Evolutionary conservation across 192 early-diverging fungal genomes (phyloP), one percentile per base, ranked within the genome.

Genomic region (Mortierella hygrophila): DNA sequence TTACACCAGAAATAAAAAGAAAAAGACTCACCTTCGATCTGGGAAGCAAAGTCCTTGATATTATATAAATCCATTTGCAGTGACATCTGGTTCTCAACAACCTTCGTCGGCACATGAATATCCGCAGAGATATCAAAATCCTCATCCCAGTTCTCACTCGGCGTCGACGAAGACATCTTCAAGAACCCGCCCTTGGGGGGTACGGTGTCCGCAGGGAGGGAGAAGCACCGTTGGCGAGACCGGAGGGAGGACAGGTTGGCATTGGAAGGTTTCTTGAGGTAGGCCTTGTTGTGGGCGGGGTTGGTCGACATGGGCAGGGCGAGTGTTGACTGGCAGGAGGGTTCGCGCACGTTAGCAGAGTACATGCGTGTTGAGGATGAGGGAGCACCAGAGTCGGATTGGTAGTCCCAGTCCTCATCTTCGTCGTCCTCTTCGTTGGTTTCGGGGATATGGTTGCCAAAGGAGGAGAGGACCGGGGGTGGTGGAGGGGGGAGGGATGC

Each of bases 81-180:
- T 23, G 82, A 88, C 23, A 85, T 44, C 49, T 89, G 89, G 60
- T 76, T 78, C 54, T 89, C 89, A 21, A 82, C 82, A 26, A 89
- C 89, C 57, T 72, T 55, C 21, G 52, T 68, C 2, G 89, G 89
- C 55, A 89, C 89, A 55, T 76, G 81, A 35, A 89, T 81, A n/a
- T 85, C 85, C 9, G 68, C 44, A 0, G 68, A 72, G 52, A 88
- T 75, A 63, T 85, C 89, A 76, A 88, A 89, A 54, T 88, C 85
- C 49, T 83, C 89, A 75, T 89, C 89, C 89, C 89, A 89, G 72
- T 77, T 85, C 72, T 89, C 89, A 37, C 85, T 84, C 11, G 85
- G 76, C 5, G 79, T 79, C 79, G 57, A 76, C 40, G 72, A 74
- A 15, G 74, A 69, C 42, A 81, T 76, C 44, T 74, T 83, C n/a